Conservation (phyloP, 1,139 yeast genomes). For the Blastobotrys raffinosifermentans region DNA sequence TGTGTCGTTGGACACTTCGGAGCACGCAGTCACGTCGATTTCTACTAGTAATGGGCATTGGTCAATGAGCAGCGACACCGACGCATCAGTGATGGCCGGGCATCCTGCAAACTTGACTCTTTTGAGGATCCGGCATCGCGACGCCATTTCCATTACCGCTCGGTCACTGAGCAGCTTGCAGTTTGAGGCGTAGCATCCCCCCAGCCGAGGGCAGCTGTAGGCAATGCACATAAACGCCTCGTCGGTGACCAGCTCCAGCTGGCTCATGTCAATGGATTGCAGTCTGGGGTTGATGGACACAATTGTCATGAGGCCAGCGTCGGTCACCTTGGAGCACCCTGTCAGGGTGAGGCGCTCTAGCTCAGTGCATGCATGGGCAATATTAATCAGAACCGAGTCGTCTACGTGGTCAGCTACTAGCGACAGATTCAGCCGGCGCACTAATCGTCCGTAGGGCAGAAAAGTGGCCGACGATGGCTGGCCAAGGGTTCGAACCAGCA, state of each 20-base stretch:
- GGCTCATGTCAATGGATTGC: conserved; percentile 85
- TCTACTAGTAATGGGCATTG: conserved; percentile 80
- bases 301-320: conserved; percentile 55
- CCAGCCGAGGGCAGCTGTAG: conserved; percentile 63
- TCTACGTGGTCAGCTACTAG: conserved; percentile 63
- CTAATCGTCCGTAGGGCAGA: conserved; percentile 60
- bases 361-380: conserved; percentile 53
- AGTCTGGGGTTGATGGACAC: conserved; percentile 60
- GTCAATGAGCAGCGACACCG: conserved; percentile 55
- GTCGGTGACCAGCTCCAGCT: conserved; percentile 66
- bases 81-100: conserved; percentile 58
- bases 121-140: conserved; percentile 67
- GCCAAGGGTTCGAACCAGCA: conserved; percentile 12
- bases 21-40: conserved; percentile 81
- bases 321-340: conserved; percentile 64
- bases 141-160: conserved; percentile 57
- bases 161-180: conserved; percentile 63
- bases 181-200: conserved; percentile 87
- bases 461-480: conserved; percentile 19
- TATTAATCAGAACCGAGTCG: conserved; percentile 42
- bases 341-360: conserved; percentile 83
- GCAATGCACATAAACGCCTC: conserved; percentile 68
- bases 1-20: conserved; percentile 61
- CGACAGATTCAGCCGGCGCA: conserved; percentile 76
- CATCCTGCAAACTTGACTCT: conserved; percentile 79